Conservation (phyloP, 2,329 filamentous ascomycete genomes). For the Myriosclerotinia curreyana region DNA sequence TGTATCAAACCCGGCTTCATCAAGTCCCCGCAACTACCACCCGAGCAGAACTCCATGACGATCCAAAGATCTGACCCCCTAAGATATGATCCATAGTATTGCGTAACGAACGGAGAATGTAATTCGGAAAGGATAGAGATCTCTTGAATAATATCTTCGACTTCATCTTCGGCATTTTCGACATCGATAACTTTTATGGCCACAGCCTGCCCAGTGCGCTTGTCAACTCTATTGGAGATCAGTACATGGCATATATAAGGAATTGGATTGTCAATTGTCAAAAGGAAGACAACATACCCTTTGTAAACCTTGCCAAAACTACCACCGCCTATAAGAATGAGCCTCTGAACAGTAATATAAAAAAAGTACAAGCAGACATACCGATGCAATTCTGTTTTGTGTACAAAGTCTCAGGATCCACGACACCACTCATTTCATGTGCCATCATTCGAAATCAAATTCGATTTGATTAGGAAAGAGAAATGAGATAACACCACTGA, state of each 20-base stretch:
- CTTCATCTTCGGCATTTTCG: constrained; percentile 97
- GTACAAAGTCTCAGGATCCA: constrained; percentile 88
- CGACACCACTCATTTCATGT: constrained; percentile 47
- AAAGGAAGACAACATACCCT: constrained; percentile 57
- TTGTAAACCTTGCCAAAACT: constrained; percentile 99
- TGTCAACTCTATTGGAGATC: constrained; percentile 68
- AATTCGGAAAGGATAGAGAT: constrained; percentile 96
- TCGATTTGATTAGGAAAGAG: background rate
- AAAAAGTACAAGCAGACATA: constrained; percentile 42
- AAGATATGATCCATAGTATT: constrained; percentile 95
- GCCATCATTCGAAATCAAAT: constrained; percentile 32
- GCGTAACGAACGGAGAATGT: constrained; percentile 93
- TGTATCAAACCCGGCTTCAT: constrained; percentile 90
- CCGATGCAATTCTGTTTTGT: constrained; percentile 90
- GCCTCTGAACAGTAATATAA: constrained; percentile 27
- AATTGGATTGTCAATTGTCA: constrained; percentile 9
- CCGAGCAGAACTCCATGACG: constrained; percentile 98
- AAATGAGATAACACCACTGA: constrained; percentile 16
- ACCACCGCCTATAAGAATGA: constrained; percentile 66
- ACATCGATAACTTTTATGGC: constrained; percentile 99
- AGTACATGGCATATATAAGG: constrained; percentile 20
- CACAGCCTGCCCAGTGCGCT: constrained; percentile 85
- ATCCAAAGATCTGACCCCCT: constrained; percentile 98
- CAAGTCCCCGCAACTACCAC: constrained; percentile 91
- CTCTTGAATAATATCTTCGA: constrained; percentile 98